Evolutionary conservation across 306 rosid species (phyloP), one percentile per base, ranked within the genome.

Genomic region (Biancaea sappan): DNA sequence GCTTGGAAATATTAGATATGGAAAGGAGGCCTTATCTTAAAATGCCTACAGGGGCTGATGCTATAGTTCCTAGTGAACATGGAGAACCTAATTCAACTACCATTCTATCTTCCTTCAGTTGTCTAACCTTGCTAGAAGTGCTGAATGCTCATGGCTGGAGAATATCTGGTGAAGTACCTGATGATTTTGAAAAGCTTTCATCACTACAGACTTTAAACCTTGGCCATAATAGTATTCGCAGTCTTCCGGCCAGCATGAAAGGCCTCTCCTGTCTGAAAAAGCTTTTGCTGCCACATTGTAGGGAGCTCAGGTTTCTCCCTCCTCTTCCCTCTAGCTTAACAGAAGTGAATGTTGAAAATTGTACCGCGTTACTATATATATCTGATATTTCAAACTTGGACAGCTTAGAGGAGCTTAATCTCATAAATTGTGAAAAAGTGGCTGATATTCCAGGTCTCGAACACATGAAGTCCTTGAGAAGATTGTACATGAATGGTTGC

Each of bases 371-470:
- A 66, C 78, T 84, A 21, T 62, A 10, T 26, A 52, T 86, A 12
- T 21, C 79, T 37, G 89, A 88, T 63, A 48, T 88, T 44, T 88
- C 93, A 21, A 73, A 86, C 74, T 81, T 88, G 62, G 67, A 62
- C 18, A 62, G 41, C 60, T 78, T 88, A 43, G 64, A 5, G 38
- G 76, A 75, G 43, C 57, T 88, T 58, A 82, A 86, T 31, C 84
- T 86, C 32, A 76, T 87, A 48, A 84, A 76, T 74, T 86, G 93
- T 82, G 82, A 41, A 8, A 73, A 80, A 66, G 83, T 86, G 64
- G 15, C 26, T 29, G 90, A 84, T 76, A 82, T 86, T 56, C 91
- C 84, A 0, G 93, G 93, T 22, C 84, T 88, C 61, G 87, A 88
- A 80, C 26, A 75, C 72, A 61, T 88, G 80, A 77, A 84, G 69